Percentiles rank a stretch among this genome's conserved stretches.
These are phyloP conservation scores for Podosphaera fusca DNA, from an alignment of 2,329 filamentous ascomycete genomes.

Conservation along the genomic window DNA sequence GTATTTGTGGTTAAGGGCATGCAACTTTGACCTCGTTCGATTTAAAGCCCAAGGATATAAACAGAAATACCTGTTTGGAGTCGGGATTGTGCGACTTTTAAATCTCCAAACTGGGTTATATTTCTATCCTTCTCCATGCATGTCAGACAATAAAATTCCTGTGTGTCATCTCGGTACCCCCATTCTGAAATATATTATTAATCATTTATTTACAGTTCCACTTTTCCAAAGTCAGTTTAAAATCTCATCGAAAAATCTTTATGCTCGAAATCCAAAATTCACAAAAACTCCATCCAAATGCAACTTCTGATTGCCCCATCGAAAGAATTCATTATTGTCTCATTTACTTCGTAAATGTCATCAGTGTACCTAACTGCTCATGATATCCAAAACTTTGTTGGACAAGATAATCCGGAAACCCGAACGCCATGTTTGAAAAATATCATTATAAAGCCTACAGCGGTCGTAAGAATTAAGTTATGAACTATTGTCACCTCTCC, in stretches of 20 bases:
- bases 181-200: no score
- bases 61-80: not conserved
- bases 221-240: no score
- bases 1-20: not conserved
- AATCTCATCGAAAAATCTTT: no score
- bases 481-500: constrained; percentile 17
- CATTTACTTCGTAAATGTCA: not conserved
- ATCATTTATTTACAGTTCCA: no score
- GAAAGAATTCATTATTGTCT: not conserved
- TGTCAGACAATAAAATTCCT: no score
- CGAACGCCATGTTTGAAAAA: not conserved
- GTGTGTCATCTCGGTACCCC: no score
- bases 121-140: no score
- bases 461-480: not conserved
- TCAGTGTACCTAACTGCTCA: not conserved
- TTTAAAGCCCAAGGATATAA: not conserved
- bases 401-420: not conserved
- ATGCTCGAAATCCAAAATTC: no score
- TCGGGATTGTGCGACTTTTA: no score
- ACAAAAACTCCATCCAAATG: no score
- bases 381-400: not conserved
- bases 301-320: no score
- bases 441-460: not conserved
- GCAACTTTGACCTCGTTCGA: not conserved
- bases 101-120: no score